These are phyloP conservation scores for Komagataella populi DNA, from an alignment of 805 yeast species.

Conservation along the genomic window DNA sequence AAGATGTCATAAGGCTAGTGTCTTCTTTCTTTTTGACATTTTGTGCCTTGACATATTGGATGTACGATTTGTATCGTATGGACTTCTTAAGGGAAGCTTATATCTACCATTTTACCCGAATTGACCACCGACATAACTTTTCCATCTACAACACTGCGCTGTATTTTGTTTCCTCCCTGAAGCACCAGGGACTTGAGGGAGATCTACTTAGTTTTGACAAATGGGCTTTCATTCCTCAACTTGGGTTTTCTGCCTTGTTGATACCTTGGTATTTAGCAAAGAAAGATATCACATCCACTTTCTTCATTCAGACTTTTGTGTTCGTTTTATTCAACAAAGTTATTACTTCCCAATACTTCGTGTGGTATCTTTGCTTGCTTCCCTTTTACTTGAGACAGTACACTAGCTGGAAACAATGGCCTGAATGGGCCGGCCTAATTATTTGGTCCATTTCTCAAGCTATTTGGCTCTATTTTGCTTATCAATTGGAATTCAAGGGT, in stretches of 20 bases:
- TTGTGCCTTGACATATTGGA: conserved; percentile 29
- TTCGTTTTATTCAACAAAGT: conserved; percentile 73
- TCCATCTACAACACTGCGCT: conserved; percentile 72
- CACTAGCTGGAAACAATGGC: conserved; percentile 11
- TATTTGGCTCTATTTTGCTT: conserved; percentile 69
- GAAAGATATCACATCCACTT: conserved; percentile 29
- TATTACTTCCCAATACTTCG: conserved; percentile 88
- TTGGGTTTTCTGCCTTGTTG: conserved; percentile 40
- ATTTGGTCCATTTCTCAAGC: conserved; percentile 68
- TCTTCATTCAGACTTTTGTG: conserved; percentile 69
- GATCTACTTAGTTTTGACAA: conserved; percentile 13
- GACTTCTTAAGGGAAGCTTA: conserved; percentile 72
- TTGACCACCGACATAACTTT: conserved; percentile 93
- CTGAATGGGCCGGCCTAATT: conserved; percentile 9
- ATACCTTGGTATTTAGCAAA: conserved; percentile 36
- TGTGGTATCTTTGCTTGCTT: conserved; percentile 82
- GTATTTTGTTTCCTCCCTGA: conserved; percentile 39
- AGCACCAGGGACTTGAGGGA: conserved; percentile 5
- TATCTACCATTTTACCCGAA: conserved; percentile 65
- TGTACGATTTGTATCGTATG: conserved; percentile 61
- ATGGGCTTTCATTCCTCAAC: conserved; percentile 77
- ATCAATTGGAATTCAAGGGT: conserved; percentile 71
- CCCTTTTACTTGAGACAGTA: conserved; percentile 57
- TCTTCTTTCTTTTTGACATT: conserved; percentile 19
- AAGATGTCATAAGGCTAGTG: neutral